Evolutionary conservation across 2,329 filamentous ascomycete species (phyloP).

Genomic region (Ustulina deusta): DNA sequence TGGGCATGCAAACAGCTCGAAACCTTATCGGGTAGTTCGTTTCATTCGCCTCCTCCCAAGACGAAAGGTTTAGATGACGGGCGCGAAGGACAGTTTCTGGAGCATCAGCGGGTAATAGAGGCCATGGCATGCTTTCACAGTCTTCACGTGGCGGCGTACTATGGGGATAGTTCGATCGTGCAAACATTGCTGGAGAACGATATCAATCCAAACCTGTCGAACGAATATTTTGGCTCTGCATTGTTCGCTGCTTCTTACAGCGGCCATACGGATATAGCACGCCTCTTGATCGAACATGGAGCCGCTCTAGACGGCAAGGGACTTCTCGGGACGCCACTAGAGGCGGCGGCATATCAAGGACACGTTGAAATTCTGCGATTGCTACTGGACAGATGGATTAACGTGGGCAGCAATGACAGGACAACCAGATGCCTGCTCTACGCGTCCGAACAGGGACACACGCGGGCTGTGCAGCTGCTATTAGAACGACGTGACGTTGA

Average conservation of each 20-base stretch:
- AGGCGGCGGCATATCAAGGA: not conserved
- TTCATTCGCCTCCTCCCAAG: not conserved
- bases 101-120: not conserved
- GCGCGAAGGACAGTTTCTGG: no score
- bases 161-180: not conserved
- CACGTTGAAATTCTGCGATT: not conserved
- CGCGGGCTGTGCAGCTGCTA: not conserved
- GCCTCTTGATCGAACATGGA: not conserved
- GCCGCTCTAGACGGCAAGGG: not conserved
- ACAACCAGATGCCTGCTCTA: not conserved
- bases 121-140: not conserved
- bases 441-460: not conserved
- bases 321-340: not conserved
- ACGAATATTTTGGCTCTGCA: not conserved
- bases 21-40: not conserved
- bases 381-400: not conserved
- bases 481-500: not conserved
- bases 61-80: not conserved
- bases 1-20: not conserved
- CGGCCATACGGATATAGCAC: not conserved
- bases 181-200: not conserved
- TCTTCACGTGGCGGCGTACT: constrained; percentile 1
- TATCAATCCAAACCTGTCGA: not conserved
- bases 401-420: no score
- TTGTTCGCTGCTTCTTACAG: not conserved